Percentiles rank a stretch among this genome's conserved stretches.
Conservation (phyloP, 345 rosid species). For the Eucalyptus melliodora region DNA sequence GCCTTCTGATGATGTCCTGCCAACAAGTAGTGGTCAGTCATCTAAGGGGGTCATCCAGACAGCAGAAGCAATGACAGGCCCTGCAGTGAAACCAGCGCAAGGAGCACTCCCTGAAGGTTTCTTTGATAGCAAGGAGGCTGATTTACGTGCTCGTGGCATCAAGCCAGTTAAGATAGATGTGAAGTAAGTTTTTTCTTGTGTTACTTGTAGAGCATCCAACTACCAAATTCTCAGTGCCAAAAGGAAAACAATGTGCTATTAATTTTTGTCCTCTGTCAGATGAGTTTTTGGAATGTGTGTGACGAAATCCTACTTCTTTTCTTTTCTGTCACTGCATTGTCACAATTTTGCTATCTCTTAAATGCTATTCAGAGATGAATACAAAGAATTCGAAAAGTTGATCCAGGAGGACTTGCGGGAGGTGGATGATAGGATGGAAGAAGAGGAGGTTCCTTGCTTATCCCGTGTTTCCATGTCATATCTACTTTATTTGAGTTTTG, state of each 20-base stretch:
- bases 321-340: neutral
- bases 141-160: conserved; percentile 90
- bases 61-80: conserved; percentile 2
- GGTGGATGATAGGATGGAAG: conserved; percentile 91
- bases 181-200: conserved; percentile 42
- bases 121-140: conserved; percentile 94
- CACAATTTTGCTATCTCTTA: neutral
- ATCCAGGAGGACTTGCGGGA: conserved; percentile 83
- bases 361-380: conserved; percentile 58
- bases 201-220: neutral
- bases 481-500: neutral
- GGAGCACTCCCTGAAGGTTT: conserved; percentile 91
- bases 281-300: neutral
- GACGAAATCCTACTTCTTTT: neutral
- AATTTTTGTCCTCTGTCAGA: neutral
- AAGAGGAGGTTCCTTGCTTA: conserved; percentile 61
- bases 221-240: neutral
- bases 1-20: neutral
- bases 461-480: neutral
- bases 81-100: conserved; percentile 33
- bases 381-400: conserved; percentile 88
- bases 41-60: conserved; percentile 11
- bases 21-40: conserved; percentile 9
- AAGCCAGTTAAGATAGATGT: conserved; percentile 81
- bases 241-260: neutral